Evolutionary conservation across 139 green algal species (phyloP).

Genomic region (Coelastrella sp.): DNA sequence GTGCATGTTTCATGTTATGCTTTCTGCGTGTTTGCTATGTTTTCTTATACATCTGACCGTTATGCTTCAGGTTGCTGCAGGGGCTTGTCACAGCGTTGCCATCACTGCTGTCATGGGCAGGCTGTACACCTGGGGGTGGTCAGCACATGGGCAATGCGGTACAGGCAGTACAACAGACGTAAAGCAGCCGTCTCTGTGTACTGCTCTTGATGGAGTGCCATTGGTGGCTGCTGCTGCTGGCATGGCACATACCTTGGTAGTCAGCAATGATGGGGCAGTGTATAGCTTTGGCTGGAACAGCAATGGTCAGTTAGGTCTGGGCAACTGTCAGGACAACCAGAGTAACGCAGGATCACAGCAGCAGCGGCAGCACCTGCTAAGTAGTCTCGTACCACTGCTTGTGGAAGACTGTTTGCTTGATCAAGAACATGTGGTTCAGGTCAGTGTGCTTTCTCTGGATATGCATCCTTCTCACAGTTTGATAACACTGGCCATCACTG

Average conservation of each 20-base stretch:
- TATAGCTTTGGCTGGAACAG: slow-evolving; percentile 30
- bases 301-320: slow-evolving; percentile 17
- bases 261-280: slow-evolving; percentile 36
- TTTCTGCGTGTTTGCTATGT: too few relatives aligned
- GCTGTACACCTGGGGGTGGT: slow-evolving; percentile 36
- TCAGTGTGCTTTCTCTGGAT: not conserved
- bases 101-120: not conserved
- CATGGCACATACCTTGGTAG: slow-evolving; percentile 14
- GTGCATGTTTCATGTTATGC: too few relatives aligned
- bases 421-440: slow-evolving; percentile 30
- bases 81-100: slow-evolving; percentile 18
- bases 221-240: slow-evolving; percentile 15
- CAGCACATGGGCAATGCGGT: slow-evolving; percentile 35
- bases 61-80: slow-evolving; percentile 17
- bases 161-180: slow-evolving; percentile 22
- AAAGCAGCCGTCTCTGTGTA: not conserved
- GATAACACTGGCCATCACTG: too few relatives aligned
- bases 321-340: not conserved
- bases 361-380: slow-evolving; percentile 8
- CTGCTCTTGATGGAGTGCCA: slow-evolving; percentile 25
- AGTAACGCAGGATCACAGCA: not conserved
- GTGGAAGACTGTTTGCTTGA: slow-evolving; percentile 1
- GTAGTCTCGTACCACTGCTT: slow-evolving; percentile 20
- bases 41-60: not conserved
- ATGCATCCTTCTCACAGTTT: too few relatives aligned